Percentiles rank a stretch among this genome's conserved stretches.
Conservation (phyloP, 768 basidiomycete species). For the Coprinellus micaceus region DNA sequence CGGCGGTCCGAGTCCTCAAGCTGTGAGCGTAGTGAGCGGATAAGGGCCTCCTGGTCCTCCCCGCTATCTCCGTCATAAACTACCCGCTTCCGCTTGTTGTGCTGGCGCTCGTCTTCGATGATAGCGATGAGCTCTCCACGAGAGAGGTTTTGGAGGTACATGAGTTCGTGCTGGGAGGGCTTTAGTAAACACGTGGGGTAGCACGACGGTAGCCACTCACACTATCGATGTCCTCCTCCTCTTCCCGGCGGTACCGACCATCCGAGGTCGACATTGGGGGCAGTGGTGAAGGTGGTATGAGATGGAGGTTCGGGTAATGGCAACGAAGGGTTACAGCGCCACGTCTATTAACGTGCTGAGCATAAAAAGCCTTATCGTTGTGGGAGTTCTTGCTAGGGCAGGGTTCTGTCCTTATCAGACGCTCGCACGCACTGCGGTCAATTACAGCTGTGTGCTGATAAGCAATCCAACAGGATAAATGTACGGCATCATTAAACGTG, state of each 20-base stretch:
- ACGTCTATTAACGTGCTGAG: conserved; percentile 1
- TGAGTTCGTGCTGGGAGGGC: neutral
- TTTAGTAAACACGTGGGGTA: neutral
- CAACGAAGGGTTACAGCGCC: neutral
- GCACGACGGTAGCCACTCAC: neutral
- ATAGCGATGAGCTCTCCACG: conserved; percentile 6
- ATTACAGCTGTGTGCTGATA: conserved; percentile 1
- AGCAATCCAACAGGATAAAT: neutral
- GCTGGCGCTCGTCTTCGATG: conserved; percentile 2
- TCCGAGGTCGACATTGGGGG: neutral
- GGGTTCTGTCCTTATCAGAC: conserved; percentile 5
- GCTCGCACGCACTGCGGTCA: conserved; percentile 8
- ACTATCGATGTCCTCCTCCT: neutral
- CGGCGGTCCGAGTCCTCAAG: neutral
- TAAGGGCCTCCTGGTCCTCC: conserved; percentile 1
- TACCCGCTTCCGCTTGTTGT: neutral
- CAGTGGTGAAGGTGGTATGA: neutral
- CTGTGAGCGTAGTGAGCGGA: conserved; percentile 1
- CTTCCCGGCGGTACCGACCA: neutral
- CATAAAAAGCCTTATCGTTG: conserved; percentile 2
- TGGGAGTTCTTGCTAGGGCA: neutral
- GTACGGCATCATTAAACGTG: neutral
- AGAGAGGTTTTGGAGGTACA: conserved; percentile 2
- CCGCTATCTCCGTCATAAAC: too few species aligned
- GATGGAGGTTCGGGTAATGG: too few species aligned